Conservation (phyloP, 148 eudicot genomes). For the Chenopodium album region DNA sequence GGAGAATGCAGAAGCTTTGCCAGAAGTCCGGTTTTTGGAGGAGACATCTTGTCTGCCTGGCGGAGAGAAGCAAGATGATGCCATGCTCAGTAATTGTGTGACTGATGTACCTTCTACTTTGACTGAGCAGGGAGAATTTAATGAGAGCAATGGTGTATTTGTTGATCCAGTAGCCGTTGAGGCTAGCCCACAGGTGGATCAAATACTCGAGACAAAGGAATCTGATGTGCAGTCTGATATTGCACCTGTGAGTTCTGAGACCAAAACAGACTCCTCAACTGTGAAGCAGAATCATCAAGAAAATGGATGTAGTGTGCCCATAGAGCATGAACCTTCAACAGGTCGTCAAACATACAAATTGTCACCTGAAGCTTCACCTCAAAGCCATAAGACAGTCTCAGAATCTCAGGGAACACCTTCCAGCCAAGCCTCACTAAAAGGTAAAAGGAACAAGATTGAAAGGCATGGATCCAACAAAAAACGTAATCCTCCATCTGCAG, state of each 20-base stretch:
- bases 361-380: slow-evolving; percentile 69
- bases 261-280: slow-evolving; percentile 29
- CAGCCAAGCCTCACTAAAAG: slow-evolving; percentile 59
- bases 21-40: slow-evolving; percentile 32
- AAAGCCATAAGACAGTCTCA: slow-evolving; percentile 45
- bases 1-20: slow-evolving; percentile 41
- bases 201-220: slow-evolving; percentile 35
- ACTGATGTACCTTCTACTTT: slow-evolving; percentile 32
- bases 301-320: slow-evolving; percentile 25
- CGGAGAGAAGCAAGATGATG: slow-evolving; percentile 23
- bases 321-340: slow-evolving; percentile 27
- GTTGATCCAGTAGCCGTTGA: slow-evolving; percentile 20
- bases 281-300: slow-evolving; percentile 33
- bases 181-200: slow-evolving; percentile 36
- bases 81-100: not conserved
- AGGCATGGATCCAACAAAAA: slow-evolving; percentile 48
- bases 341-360: slow-evolving; percentile 32
- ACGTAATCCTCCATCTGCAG: slow-evolving; percentile 49
- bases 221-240: slow-evolving; percentile 24
- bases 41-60: slow-evolving; percentile 25
- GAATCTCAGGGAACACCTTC: slow-evolving; percentile 82
- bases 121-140: slow-evolving; percentile 38
- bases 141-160: slow-evolving; percentile 13
- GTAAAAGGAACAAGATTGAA: slow-evolving; percentile 52
- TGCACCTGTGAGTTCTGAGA: slow-evolving; percentile 18